Base-by-base conservation (phyloP, 768 basidiomycete species). In the Tulasnella sp. region DNA sequence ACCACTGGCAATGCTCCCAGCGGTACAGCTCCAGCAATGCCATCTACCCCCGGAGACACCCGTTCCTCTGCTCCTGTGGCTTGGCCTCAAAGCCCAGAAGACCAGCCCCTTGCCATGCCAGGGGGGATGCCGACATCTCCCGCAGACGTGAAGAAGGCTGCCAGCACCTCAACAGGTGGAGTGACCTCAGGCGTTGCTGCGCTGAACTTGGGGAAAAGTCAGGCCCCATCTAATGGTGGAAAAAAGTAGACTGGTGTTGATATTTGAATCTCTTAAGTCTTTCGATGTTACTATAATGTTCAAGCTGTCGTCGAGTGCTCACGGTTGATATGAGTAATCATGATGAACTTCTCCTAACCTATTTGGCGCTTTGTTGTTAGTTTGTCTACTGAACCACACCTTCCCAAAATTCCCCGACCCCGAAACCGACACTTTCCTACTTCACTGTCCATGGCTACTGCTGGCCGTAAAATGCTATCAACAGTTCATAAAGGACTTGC, bases 401-500 rank as follows among this genome's bases (percentile, higher is more conserved):
- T 25, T 25, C 11, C 69, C 37, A 71, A 39, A 71, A 72, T 31
- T 72, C 42, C n/a, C 42, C 71, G 6, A 34, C 9, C 7, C 31
- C 22, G 25, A 14, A 25, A 72, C 42, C 11, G 31, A 19, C 19
- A 5, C 69, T 71, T 36, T 39, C 19, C 37, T 9, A 12, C 64
- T 19, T 15, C 9, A 25, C 25, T 42, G 39, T 7, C 42, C 71
- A 52, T 72, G 40, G 71, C 71, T 72, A 11, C 71, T 42, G 2
- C 71, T 52, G 40, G 40, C 31, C 71, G 71, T 34, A 42, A 64
- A 54, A 37, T 76, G 29, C 69, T 82, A 8, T 88, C 91, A 4
- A 85, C 89, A 0, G 88, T 91, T 0, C 88, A 90, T 74, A 87
- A 89, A 37, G 95, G 95, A 2, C 85, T 83, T 1, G 88, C 89